These are phyloP conservation scores for Elongisporangium anandrum DNA, from an alignment of 352 stramenopile species.

Conservation along the genomic window DNA sequence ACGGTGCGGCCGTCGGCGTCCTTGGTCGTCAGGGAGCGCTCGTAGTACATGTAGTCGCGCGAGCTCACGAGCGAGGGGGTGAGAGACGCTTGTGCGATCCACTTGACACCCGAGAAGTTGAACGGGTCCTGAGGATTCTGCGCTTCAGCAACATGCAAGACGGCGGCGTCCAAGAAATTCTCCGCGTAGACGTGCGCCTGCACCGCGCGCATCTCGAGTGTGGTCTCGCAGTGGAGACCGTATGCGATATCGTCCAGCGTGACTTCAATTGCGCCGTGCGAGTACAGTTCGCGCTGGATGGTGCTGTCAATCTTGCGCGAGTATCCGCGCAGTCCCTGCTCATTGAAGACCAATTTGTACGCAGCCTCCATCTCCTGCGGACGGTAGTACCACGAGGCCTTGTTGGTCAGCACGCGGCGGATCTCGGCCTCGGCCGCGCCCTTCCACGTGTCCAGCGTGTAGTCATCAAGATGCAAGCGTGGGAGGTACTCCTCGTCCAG, in stretches of 20 bases:
- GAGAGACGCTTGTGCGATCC: slow-evolving; percentile 34
- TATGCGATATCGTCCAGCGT: slow-evolving; percentile 46
- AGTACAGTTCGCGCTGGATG: background rate
- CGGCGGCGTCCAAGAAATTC: slow-evolving; percentile 40
- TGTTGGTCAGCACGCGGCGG: slow-evolving; percentile 36
- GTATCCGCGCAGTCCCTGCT: background rate
- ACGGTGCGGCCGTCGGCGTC: slow-evolving; percentile 28
- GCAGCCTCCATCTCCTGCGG: slow-evolving; percentile 22
- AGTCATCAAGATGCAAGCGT: slow-evolving; percentile 25
- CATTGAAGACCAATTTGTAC: background rate
- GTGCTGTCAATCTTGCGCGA: slow-evolving; percentile 20
- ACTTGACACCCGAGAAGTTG: slow-evolving; percentile 50
- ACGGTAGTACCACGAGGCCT: slow-evolving; percentile 51
- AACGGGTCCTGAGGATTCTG: slow-evolving; percentile 33
- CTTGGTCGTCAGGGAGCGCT: slow-evolving; percentile 28
- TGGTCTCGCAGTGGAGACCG: slow-evolving; percentile 42
- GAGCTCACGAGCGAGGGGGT: slow-evolving; percentile 43
- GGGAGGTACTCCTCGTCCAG: slow-evolving; percentile 52
- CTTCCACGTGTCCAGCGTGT: slow-evolving; percentile 27
- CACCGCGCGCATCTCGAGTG: slow-evolving; percentile 41
- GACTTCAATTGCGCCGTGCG: slow-evolving; percentile 34
- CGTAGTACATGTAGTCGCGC: slow-evolving; percentile 41
- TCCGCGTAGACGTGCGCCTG: slow-evolving; percentile 40
- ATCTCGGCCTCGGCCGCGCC: slow-evolving; percentile 24
- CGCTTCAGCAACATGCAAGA: slow-evolving; percentile 30